Conservation (phyloP, 2,329 filamentous ascomycete genomes). For the Clarireedia hainanense region DNA sequence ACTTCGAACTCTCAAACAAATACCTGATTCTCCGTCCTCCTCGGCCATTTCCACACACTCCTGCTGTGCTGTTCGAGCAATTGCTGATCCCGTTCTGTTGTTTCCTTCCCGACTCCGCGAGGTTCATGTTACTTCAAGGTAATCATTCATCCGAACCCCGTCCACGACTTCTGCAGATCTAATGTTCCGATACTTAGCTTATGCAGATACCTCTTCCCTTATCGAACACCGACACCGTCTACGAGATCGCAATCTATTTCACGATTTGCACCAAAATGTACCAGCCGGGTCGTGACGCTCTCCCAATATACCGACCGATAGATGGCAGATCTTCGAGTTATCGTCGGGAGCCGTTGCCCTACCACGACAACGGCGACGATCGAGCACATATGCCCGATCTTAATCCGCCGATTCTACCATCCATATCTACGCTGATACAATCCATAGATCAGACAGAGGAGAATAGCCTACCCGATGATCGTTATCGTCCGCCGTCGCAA, state of each 20-base stretch:
- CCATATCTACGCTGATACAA: conserved; percentile 5
- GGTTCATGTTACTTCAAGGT: conserved; percentile 4
- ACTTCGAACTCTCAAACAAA: conserved; percentile 2
- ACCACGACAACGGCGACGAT: conserved; percentile 6
- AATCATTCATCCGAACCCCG: neutral
- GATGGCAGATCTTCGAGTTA: neutral
- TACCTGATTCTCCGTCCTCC: conserved; percentile 5
- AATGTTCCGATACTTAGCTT: conserved; percentile 6
- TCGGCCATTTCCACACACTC: neutral
- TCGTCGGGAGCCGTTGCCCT: conserved; percentile 1
- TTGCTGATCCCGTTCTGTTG: neutral
- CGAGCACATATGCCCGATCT: conserved; percentile 4
- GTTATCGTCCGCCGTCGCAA: conserved; percentile 4
- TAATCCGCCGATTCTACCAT: neutral
- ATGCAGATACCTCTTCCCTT: conserved; percentile 8
- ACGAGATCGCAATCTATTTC: conserved; percentile 5
- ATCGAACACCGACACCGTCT: neutral
- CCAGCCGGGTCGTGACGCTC: conserved; percentile 2
- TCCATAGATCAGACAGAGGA: conserved; percentile 2
- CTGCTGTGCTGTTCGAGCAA: neutral
- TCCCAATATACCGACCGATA: conserved; percentile 3
- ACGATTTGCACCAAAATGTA: conserved; percentile 3
- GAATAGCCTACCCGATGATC: neutral
- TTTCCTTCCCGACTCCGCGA: neutral
- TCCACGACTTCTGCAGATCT: neutral